Base-by-base conservation (phyloP, 768 basidiomycete species). In the Tylopilus balloui region DNA sequence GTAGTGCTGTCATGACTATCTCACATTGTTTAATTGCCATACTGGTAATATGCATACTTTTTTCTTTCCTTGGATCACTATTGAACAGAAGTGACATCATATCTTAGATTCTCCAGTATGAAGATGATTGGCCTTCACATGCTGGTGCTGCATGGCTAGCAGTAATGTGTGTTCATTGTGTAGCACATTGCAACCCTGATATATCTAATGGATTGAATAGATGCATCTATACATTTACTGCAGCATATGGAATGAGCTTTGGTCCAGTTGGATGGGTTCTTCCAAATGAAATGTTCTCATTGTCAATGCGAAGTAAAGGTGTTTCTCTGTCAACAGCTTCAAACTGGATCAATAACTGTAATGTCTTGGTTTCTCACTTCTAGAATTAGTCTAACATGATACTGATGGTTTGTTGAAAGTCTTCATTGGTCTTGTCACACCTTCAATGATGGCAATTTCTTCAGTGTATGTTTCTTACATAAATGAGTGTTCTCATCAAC, bases 341-440 rank as follows among this genome's bases (percentile, higher is more conserved):
- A n/a, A 88, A 88, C 55, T 92, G 89, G 89, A 57, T 79, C 21
- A 91, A 91, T 59, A 92, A 92, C 50, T 92, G 84, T 84, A n/a
- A 42, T 2, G 76, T 66, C 13, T 46, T 19, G 0, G 29, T 34
- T 14, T 15, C 27, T 32, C 11, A 14, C 12, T 25, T 31, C 9
- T 8, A 27, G 15, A 47, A 3, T 35, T 35, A 8, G 12, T 23
- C 24, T 17, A 10, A 8, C 19, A 42, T 41, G 42, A 38, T 45
- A 21, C 17, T 61, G 19, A 62, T 27, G 11, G 21, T 9, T 9
- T 43, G 20, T 31, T 42, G 6, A 13, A 32, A 90, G 88, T 91
- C 60, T 65, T 89, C 44, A 82, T 91, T 47, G 89, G 89, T 0
- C 71, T 91, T 19, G 56, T 86, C 13, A 88, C 86, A 1, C 88